These are phyloP conservation scores for Pistacia vera DNA, from an alignment of 345 rosid species.

Conservation along the genomic window DNA sequence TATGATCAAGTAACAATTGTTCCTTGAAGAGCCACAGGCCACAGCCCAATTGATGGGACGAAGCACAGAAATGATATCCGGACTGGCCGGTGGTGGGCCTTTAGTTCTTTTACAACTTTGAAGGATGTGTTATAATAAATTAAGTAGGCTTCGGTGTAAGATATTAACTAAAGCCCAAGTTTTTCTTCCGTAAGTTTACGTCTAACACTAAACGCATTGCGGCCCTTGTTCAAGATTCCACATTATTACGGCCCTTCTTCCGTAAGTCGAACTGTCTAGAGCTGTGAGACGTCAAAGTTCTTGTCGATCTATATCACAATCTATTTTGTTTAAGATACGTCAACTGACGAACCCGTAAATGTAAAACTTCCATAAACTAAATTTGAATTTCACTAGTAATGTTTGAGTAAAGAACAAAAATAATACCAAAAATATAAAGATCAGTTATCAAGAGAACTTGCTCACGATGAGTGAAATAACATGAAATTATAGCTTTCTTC, in stretches of 20 bases:
- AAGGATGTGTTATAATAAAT: neutral
- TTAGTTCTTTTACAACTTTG: neutral
- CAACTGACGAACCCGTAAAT: neutral
- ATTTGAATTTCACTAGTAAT: slow-evolving; percentile 5
- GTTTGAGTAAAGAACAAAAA: neutral
- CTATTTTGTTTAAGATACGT: neutral
- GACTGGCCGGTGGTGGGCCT: neutral
- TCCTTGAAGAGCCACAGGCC: neutral
- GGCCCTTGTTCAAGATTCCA: no score
- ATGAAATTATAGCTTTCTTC: slow-evolving; percentile 28
- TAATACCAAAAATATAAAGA: neutral
- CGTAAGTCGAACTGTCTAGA: no score
- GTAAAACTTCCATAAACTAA: neutral
- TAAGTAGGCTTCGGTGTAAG: neutral
- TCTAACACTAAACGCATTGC: no score
- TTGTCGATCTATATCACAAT: no score
- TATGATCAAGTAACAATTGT: no score
- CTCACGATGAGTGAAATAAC: slow-evolving; percentile 15
- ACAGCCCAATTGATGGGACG: no score
- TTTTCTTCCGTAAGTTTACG: no score
- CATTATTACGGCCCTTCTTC: no score
- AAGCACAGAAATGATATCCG: neutral
- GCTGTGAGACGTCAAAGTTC: no score
- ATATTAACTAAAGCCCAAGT: neutral
- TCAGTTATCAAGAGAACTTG: slow-evolving; percentile 23